Percentiles rank a stretch among this genome's conserved stretches.
phyloP scores from a whole-genome alignment of 1,284 basidiomycete species.

The Microbotryum silenes-acaulis region DNA sequence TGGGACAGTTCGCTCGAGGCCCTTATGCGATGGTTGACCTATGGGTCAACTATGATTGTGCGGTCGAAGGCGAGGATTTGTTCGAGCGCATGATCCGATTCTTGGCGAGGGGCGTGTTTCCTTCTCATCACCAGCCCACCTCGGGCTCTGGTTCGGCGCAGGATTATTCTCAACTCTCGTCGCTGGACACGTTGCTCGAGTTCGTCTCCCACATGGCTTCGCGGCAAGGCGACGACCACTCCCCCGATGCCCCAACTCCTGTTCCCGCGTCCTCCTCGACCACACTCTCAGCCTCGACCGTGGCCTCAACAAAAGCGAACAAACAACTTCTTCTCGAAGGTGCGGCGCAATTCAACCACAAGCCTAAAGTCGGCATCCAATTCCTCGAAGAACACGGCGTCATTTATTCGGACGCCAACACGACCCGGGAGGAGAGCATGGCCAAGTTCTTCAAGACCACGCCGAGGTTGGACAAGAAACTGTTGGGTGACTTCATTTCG shows the following conservation, averaged over 20 bases:
- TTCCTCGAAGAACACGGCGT: conserved; percentile 82
- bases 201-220: conserved; percentile 84
- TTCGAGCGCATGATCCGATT: conserved; percentile 89
- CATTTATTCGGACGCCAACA: conserved; percentile 47
- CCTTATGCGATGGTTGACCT: conserved; percentile 90
- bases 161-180: conserved; percentile 74
- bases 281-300: conserved; percentile 48
- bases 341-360: conserved; percentile 83
- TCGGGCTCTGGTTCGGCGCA: conserved; percentile 40
- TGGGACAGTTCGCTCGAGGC: conserved; percentile 65
- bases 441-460: conserved; percentile 83
- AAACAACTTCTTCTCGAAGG: conserved; percentile 82
- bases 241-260: background rate
- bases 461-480: conserved; percentile 80
- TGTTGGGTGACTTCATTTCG: conserved; percentile 90
- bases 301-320: conserved; percentile 67
- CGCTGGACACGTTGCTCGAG: conserved; percentile 76
- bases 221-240: conserved; percentile 52
- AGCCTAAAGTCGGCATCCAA: conserved; percentile 85
- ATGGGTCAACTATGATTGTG: conserved; percentile 94
- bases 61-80: conserved; percentile 91
- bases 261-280: background rate
- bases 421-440: conserved; percentile 49
- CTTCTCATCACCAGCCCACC: conserved; percentile 43
- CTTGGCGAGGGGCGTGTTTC: conserved; percentile 67